A percentile compares a stretch with the other conserved stretches of the same genome.
Evolutionary conservation across 306 rosid species (phyloP).

Genomic region (Betula pendula): DNA sequence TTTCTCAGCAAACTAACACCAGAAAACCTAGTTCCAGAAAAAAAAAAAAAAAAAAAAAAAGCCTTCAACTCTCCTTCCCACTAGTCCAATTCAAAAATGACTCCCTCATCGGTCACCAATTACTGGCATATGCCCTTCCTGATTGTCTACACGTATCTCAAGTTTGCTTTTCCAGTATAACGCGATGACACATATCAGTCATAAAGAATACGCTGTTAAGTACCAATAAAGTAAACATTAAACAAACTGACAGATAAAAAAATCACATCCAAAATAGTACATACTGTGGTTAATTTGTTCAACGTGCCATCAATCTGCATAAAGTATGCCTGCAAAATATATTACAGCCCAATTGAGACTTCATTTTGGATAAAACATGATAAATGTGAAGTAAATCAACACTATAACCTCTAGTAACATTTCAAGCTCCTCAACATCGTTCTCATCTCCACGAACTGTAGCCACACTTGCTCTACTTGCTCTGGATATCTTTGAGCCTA

Average conservation of each 20-base stretch:
- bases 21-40: neutral
- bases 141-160: neutral
- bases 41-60: neutral
- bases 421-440: conserved; percentile 84
- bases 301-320: conserved; percentile 83
- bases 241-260: neutral
- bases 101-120: neutral
- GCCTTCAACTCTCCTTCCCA: neutral
- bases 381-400: conserved; percentile 16
- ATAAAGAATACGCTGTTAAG: neutral
- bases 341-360: conserved; percentile 18
- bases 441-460: conserved; percentile 64
- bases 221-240: neutral
- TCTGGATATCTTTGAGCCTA: conserved; percentile 71
- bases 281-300: conserved; percentile 67
- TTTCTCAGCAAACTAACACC: neutral
- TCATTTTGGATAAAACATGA: neutral
- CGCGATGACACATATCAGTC: neutral
- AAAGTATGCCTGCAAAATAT: conserved; percentile 72
- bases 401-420: conserved; percentile 79
- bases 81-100: neutral
- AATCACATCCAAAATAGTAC: conserved; percentile 15
- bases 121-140: neutral
- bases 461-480: conserved; percentile 79
- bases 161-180: neutral